Evolutionary conservation across 768 basidiomycete species (phyloP).

Genomic region (Cyathus striatus): DNA sequence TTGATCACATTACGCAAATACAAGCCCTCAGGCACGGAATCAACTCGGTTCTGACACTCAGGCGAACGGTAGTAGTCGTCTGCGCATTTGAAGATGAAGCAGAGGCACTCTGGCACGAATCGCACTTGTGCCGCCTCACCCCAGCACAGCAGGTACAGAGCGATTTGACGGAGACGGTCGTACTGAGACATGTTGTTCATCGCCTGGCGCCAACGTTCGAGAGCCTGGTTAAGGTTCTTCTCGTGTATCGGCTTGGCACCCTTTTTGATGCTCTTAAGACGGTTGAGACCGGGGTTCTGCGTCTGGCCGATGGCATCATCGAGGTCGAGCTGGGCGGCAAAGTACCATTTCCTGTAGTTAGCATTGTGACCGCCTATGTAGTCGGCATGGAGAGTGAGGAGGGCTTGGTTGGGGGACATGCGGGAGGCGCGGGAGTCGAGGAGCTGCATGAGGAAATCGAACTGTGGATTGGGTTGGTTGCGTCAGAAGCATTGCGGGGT

Average conservation of each 20-base stretch:
- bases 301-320: constrained; percentile 93
- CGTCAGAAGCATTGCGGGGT: constrained; percentile 9
- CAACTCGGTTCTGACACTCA: constrained; percentile 92
- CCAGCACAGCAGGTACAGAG: constrained; percentile 94
- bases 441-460: constrained; percentile 97
- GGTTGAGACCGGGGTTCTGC: constrained; percentile 86
- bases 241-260: constrained; percentile 48
- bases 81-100: constrained; percentile 99
- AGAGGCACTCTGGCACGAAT: constrained; percentile 93
- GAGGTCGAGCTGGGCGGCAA: constrained; percentile 96
- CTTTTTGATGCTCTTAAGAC: constrained; percentile 67
- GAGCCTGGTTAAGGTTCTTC: constrained; percentile 71
- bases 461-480: constrained; percentile 39
- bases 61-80: constrained; percentile 99
- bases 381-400: constrained; percentile 94
- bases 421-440: constrained; percentile 95
- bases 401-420: constrained; percentile 94
- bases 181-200: constrained; percentile 99
- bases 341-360: constrained; percentile 99
- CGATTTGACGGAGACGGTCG: constrained; percentile 93
- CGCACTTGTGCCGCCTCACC: constrained; percentile 97
- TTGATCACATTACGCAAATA: constrained; percentile 89
- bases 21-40: constrained; percentile 92
- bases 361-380: constrained; percentile 98
- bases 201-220: constrained; percentile 92